A percentile compares a stretch with the other conserved stretches of the same genome.
Conservation (phyloP, 257 asterid species). For the Solanum appendiculatum region DNA sequence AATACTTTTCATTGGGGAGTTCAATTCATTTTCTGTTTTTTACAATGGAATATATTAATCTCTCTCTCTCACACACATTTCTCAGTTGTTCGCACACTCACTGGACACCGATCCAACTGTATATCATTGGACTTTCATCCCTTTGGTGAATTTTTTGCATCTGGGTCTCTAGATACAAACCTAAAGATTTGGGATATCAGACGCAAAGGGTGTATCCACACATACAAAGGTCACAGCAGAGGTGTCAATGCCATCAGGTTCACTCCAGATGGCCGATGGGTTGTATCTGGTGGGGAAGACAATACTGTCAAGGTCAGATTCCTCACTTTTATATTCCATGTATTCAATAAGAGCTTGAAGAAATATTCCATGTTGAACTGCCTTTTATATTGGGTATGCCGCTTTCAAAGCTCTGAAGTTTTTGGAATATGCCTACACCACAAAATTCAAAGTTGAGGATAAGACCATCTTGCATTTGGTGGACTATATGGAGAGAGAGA, state of each 20-base stretch:
- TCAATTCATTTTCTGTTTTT: background rate
- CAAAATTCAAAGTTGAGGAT: background rate
- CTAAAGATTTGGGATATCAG: slow-evolving; percentile 98
- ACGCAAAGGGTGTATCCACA: slow-evolving; percentile 93
- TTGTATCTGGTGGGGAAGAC: slow-evolving; percentile 99
- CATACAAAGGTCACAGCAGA: slow-evolving; percentile 97
- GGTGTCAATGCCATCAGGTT: slow-evolving; percentile 91
- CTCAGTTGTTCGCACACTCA: slow-evolving; percentile 86
- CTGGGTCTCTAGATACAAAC: slow-evolving; percentile 96
- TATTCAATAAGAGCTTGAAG: background rate
- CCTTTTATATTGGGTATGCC: background rate
- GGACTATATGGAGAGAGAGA: background rate
- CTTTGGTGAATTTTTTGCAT: slow-evolving; percentile 97
- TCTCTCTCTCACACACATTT: background rate
- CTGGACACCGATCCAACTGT: slow-evolving; percentile 98
- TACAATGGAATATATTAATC: background rate
- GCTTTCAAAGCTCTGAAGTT: background rate
- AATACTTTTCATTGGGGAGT: background rate
- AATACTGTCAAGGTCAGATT: slow-evolving; percentile 84
- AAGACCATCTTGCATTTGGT: background rate
- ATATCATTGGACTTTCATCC: slow-evolving; percentile 98
- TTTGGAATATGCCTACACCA: background rate
- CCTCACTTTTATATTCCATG: slow-evolving; percentile 1
- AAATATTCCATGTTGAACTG: background rate
- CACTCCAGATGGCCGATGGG: slow-evolving; percentile 99